Percentiles rank a stretch among this genome's conserved stretches.
These are phyloP conservation scores for Mycena albidolilacea DNA, from an alignment of 768 basidiomycete genomes.

Conservation along the genomic window DNA sequence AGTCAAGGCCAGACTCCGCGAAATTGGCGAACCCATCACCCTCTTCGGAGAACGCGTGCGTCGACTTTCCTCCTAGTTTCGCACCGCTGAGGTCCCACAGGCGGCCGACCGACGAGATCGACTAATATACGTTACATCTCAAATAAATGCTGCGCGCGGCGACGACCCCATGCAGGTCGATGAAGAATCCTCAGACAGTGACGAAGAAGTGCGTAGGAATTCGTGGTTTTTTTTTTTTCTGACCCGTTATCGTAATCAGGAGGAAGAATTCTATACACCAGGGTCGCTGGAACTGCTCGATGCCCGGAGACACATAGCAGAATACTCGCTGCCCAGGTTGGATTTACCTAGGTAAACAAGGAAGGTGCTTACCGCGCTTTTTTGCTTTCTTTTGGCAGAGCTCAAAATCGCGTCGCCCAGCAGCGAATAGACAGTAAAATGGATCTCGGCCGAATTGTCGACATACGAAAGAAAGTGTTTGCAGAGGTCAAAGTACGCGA, in stretches of 20 bases:
- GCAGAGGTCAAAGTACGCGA: conserved; percentile 86
- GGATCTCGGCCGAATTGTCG: conserved; percentile 90
- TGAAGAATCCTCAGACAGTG: conserved; percentile 76
- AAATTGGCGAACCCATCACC: conserved; percentile 97
- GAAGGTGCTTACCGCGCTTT: conserved; percentile 84
- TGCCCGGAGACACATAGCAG: conserved; percentile 88
- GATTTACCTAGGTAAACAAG: conserved; percentile 70
- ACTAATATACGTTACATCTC: conserved; percentile 93
- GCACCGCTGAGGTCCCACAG: conserved; percentile 55
- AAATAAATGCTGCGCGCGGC: conserved; percentile 91
- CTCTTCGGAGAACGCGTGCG: conserved; percentile 97
- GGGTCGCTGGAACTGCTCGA: conserved; percentile 91
- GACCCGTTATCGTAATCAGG: conserved; percentile 56
- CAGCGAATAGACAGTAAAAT: conserved; percentile 93
- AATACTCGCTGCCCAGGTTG: conserved; percentile 96
- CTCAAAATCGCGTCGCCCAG: conserved; percentile 93
- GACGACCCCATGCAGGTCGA: conserved; percentile 85
- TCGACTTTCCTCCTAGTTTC: conserved; percentile 40
- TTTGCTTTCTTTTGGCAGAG: conserved; percentile 75
- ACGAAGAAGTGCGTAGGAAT: conserved; percentile 73
- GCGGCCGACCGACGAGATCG: conserved; percentile 97
- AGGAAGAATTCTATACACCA: conserved; percentile 96
- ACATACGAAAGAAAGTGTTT: conserved; percentile 93
- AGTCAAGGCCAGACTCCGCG: conserved; percentile 90
- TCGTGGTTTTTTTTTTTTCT: conserved; percentile 15